Evolutionary conservation across 805 yeast genomes (phyloP), one percentile per base, ranked within the genome.

Genomic region (Starmerella stellata): DNA sequence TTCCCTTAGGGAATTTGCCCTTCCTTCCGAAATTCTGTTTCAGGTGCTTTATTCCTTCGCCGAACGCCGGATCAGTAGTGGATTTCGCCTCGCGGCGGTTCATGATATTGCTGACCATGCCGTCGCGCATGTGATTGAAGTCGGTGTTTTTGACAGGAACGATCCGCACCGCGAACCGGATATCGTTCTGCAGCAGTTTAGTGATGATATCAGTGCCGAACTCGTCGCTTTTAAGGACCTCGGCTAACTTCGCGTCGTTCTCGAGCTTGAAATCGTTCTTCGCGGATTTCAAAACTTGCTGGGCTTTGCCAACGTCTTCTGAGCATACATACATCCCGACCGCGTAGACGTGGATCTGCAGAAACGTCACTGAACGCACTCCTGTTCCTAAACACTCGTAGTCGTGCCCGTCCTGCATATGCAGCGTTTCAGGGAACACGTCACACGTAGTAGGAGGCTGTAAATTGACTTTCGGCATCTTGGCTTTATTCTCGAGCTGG

Each of bases 81-180:
- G 59, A 56, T 46, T 73, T 73, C 38, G 76, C 70, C 43, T 66
- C 60, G 2, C 77, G 73, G 51, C 72, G 72, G 27, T 81, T 77
- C 55, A 75, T 63, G 35, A 81, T 69, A 16, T 93, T 73, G 54
- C 85, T 76, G 36, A 82, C 69, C 44, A 90, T 69, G 0, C 96
- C 96, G 53, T 90, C 96, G 47, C 78, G 70, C 51, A 87, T 59
- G 54, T 90, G 96, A 45, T 74, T 73, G 58, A 78, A 83, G 58
- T 87, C 95, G 1, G 96, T 87, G 56, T 79, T 82, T 53, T 95
- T 70, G 15, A 77, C 74, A 0, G 98, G 95, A 9, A 78, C 74
- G 42, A 87, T 75, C 45, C 93, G 65, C 20, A 83, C 75, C 34
- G 74, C 62, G 48, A 82, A 67, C 41, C 73, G 68, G 27, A 77